A percentile compares a stretch with the other conserved stretches of the same genome.
These are phyloP conservation scores for Circinella umbellata DNA, from an alignment of 371 early-diverging fungal species.

Conservation along the genomic window DNA sequence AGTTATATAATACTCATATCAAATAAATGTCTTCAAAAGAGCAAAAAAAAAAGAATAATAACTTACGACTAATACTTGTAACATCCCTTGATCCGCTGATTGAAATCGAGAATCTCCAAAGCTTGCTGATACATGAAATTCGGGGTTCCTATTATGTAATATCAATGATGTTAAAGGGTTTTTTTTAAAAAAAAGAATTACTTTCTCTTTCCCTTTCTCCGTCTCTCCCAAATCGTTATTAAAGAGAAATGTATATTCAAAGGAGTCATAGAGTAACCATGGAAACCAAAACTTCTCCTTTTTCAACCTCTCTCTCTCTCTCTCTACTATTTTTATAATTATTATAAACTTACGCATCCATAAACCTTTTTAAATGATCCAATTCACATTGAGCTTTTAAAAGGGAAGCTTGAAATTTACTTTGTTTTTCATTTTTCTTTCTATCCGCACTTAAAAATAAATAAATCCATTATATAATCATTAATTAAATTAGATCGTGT, in stretches of 20 bases:
- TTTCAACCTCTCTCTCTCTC: neutral
- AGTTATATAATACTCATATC: neutral
- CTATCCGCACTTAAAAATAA: neutral
- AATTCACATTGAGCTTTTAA: constrained; percentile 53
- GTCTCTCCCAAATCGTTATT: neutral
- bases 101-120: constrained; percentile 33
- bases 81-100: constrained; percentile 26
- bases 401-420: constrained; percentile 29
- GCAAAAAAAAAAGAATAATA: neutral
- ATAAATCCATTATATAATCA: no score
- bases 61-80: constrained; percentile 32
- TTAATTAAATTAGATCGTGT: neutral
- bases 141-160: constrained; percentile 24
- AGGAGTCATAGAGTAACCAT: no score
- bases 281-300: no score
- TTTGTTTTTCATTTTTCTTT: neutral
- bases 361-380: constrained; percentile 47
- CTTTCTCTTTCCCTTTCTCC: neutral
- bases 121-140: constrained; percentile 32
- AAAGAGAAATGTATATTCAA: no score
- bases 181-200: no score
- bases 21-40: neutral
- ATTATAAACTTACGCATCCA: constrained; percentile 43
- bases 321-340: neutral
- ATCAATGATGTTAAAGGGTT: neutral